Conservation (phyloP, 371 early-diverging fungal genomes). For the Lichtheimia ornata region DNA sequence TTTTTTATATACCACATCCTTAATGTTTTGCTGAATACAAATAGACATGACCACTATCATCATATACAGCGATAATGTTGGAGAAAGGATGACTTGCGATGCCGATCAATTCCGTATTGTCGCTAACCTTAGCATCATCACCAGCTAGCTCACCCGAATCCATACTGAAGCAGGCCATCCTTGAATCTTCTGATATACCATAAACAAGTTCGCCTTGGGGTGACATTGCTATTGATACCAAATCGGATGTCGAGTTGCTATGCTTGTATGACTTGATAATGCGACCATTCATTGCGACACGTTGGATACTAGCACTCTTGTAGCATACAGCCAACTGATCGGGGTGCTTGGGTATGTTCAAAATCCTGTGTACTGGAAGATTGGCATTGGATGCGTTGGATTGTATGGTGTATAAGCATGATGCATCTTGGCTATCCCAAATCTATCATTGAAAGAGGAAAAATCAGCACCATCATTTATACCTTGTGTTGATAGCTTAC, state of each 20-base stretch:
- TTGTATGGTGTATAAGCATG: constrained; percentile 24
- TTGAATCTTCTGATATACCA: constrained; percentile 65
- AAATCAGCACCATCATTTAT: neutral
- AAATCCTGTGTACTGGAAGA: constrained; percentile 27
- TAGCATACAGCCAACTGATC: constrained; percentile 77
- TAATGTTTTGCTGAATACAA: constrained; percentile 42
- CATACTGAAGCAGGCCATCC: constrained; percentile 59
- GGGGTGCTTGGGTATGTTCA: constrained; percentile 47
- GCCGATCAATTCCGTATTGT: constrained; percentile 66
- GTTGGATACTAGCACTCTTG: constrained; percentile 61
- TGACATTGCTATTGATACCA: constrained; percentile 64
- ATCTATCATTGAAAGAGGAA: constrained; percentile 1
- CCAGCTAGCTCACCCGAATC: constrained; percentile 49
- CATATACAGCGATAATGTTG: constrained; percentile 70
- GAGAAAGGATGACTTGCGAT: constrained; percentile 73
- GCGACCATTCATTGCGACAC: constrained; percentile 64
- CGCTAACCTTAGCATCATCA: constrained; percentile 38
- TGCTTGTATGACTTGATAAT: constrained; percentile 43
- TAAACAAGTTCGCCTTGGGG: constrained; percentile 79
- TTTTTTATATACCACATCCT: neutral
- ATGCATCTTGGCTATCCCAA: constrained; percentile 18
- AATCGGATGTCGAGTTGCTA: constrained; percentile 54
- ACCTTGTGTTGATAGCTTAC: constrained; percentile 36
- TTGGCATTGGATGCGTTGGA: constrained; percentile 9
- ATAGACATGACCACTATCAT: constrained; percentile 67